A percentile compares a stretch with the other conserved stretches of the same genome.
Evolutionary conservation across 1,284 basidiomycete species (phyloP).

Genomic region (Porodaedalea pini): DNA sequence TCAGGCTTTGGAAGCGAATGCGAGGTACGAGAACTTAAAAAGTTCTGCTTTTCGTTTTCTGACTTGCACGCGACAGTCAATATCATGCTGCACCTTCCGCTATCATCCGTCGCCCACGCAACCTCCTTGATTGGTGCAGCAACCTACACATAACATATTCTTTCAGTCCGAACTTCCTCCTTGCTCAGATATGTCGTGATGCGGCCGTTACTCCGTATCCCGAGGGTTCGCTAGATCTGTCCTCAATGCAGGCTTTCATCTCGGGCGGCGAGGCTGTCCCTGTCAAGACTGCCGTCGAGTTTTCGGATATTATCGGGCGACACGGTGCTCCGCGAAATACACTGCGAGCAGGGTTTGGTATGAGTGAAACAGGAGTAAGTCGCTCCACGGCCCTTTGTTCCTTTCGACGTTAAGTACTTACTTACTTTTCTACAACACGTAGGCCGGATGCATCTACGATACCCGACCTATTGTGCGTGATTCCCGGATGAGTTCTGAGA

Average conservation of each 20-base stretch:
- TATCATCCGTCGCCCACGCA: conserved; percentile 21
- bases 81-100: conserved; percentile 23
- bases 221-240: conserved; percentile 29
- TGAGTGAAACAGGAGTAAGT: conserved; percentile 44
- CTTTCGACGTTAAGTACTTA: background rate
- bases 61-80: conserved; percentile 14
- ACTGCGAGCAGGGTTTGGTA: conserved; percentile 41
- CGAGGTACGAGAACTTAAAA: conserved; percentile 12
- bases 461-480: conserved; percentile 27
- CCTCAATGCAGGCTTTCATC: conserved; percentile 31
- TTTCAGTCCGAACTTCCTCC: conserved; percentile 44
- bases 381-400: conserved; percentile 24
- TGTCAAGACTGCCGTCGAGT: conserved; percentile 35
- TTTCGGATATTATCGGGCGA: conserved; percentile 33
- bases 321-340: conserved; percentile 31
- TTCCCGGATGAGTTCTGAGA: conserved; percentile 19
- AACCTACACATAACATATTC: conserved; percentile 26
- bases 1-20: conserved; percentile 23
- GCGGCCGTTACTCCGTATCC: conserved; percentile 25
- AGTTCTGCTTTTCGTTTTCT: background rate
- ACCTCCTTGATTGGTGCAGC: conserved; percentile 24
- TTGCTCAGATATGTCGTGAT: conserved; percentile 38
- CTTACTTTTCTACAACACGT: background rate
- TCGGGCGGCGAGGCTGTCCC: conserved; percentile 42
- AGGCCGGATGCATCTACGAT: conserved; percentile 32